Base-by-base conservation (phyloP, 441 rosid species). In the Corymbia calophylla region DNA sequence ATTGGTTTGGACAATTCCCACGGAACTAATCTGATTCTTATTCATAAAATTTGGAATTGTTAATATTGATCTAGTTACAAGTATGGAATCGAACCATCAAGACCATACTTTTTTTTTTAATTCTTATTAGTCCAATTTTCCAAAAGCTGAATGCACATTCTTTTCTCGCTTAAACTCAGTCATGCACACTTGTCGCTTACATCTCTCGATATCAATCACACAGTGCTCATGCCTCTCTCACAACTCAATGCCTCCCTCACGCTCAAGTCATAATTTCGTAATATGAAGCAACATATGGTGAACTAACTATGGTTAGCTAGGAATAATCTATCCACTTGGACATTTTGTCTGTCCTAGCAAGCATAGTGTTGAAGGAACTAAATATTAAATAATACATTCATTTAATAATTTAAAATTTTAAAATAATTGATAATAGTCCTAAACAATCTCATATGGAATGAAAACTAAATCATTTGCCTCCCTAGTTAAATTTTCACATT, bases 131-230 rank as follows among this genome's bases (percentile, higher is more conserved):
- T 58, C 1, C 10, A 25, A 58, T 58, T 58, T 58, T 58, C 1
- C 6, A 58, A 58, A 58, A 58, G 5, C 14, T 13, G 9, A 58
- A 58, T 58, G 23, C 29, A 9, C 14, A 1, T 23, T 58, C 3
- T 58, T 23, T 58, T 58, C n/a, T 58, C 5, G 7, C 62, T 58
- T 58, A 58, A 25, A 58, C 25, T 58, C 25, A 58, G 64, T 58
- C 3, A 11, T 0, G 1, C n/a, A 0, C 1, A 0, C 64, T 25
- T 58, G n/a, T 58, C 25, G n/a, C 6, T 58, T 29, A 9, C 13
- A 4, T 25, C n/a, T 58, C 64, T 25, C 25, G 8, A 1, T 58
- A 27, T 58, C 14, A 0, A 0, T 25, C n/a, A 9, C 64, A 25
- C 6, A 4, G 5, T 10, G n/a, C n/a, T 25, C n/a, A 25, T 1